These are phyloP conservation scores for Lentinus brumalis DNA, from an alignment of 768 basidiomycete genomes.

Conservation along the genomic window DNA sequence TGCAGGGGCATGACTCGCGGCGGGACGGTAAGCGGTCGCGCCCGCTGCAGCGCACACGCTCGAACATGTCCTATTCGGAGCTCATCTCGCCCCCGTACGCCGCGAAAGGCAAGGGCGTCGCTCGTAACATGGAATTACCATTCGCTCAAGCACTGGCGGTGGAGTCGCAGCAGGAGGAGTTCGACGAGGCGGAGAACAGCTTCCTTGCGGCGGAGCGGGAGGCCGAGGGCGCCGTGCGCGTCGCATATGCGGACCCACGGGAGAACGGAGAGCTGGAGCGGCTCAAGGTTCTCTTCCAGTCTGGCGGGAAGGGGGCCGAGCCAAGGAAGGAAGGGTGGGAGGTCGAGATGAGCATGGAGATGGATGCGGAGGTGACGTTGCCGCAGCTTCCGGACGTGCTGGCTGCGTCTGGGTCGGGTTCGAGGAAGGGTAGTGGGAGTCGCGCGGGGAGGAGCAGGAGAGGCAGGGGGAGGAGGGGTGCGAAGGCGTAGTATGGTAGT, in stretches of 20 bases:
- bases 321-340: constrained; percentile 11
- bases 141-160: not conserved
- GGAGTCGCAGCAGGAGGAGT: not conserved
- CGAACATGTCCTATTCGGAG: constrained; percentile 6
- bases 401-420: not conserved
- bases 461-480: constrained; percentile 7
- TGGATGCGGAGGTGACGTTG: constrained; percentile 14
- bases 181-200: constrained; percentile 28
- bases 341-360: not conserved
- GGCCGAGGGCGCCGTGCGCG: constrained; percentile 50
- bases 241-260: constrained; percentile 69
- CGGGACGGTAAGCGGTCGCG: constrained; percentile 37
- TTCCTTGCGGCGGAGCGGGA: constrained; percentile 20
- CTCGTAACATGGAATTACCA: not conserved
- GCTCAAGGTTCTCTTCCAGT: constrained; percentile 50
- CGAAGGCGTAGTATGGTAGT: not conserved
- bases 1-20: constrained; percentile 18
- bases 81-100: not conserved
- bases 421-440: constrained; percentile 1
- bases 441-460: constrained; percentile 10
- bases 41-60: constrained; percentile 35
- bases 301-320: constrained; percentile 1
- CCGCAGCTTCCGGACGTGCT: constrained; percentile 15
- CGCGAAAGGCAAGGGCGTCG: too few species aligned
- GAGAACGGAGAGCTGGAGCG: constrained; percentile 60